Evolutionary conservation across 2,329 filamentous ascomycete genomes (phyloP).

Genomic region (Colletotrichum lentis): DNA sequence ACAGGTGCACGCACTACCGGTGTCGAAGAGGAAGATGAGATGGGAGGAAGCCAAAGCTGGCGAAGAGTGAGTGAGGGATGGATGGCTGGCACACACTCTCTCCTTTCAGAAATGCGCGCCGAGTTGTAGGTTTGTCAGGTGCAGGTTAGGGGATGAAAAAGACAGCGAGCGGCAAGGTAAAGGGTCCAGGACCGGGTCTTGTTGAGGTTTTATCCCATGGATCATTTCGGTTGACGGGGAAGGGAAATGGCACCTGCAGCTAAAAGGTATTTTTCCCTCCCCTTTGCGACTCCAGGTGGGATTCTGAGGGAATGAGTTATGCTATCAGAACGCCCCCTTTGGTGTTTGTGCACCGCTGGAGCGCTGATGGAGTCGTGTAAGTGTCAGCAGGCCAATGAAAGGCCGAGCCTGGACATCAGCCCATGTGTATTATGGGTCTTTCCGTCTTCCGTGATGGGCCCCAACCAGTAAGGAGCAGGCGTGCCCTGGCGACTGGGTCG

Average conservation of each 20-base stretch:
- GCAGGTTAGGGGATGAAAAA: slow-evolving; percentile 25
- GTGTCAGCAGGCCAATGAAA: slow-evolving; percentile 21
- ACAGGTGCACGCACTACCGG: background rate
- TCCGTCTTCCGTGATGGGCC: slow-evolving; percentile 30
- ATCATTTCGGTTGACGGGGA: slow-evolving; percentile 39
- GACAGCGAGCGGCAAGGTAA: slow-evolving; percentile 23
- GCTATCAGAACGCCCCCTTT: slow-evolving; percentile 31
- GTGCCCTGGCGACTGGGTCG: slow-evolving; percentile 21
- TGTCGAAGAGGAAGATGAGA: slow-evolving; percentile 7
- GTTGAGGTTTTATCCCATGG: slow-evolving; percentile 40
- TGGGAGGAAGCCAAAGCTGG: slow-evolving; percentile 15
- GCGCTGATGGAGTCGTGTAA: background rate
- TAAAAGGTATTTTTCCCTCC: background rate
- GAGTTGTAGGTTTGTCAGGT: slow-evolving; percentile 5
- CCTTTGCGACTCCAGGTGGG: background rate
- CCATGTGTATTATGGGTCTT: slow-evolving; percentile 31
- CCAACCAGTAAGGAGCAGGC: slow-evolving; percentile 8
- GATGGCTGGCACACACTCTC: slow-evolving; percentile 1
- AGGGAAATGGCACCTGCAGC: slow-evolving; percentile 34
- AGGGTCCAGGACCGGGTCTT: slow-evolving; percentile 35
- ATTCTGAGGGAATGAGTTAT: slow-evolving; percentile 27
- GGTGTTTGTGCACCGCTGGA: slow-evolving; percentile 9
- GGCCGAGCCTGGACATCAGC: slow-evolving; percentile 22
- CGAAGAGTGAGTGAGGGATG: slow-evolving; percentile 18
- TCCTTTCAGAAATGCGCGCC: slow-evolving; percentile 30